Evolutionary conservation across 177 flowering plant species (phyloP).

Genomic region (Vitis hybrid): DNA sequence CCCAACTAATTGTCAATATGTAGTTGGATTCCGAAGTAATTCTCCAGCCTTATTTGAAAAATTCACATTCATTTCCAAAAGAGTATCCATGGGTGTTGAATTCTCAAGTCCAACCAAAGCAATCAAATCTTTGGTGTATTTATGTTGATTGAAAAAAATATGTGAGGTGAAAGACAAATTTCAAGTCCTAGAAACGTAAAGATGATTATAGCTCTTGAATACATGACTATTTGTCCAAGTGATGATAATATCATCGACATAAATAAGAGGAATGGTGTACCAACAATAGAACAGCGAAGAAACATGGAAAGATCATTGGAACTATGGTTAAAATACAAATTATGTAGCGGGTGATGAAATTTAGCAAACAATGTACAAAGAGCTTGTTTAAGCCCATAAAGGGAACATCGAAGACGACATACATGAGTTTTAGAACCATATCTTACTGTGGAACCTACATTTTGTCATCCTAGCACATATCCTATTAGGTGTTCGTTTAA

Average conservation of each 20-base stretch:
- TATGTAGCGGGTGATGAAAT: neutral
- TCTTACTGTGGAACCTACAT: too few relatives aligned
- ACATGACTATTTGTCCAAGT: neutral
- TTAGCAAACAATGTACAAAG: constrained; percentile 15
- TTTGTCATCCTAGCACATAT: too few relatives aligned
- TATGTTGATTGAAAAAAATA: neutral
- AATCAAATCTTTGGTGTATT: neutral
- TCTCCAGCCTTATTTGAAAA: neutral
- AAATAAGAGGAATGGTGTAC: neutral
- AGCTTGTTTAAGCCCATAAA: constrained; percentile 4
- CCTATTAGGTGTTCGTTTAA: too few relatives aligned
- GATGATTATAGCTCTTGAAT: neutral
- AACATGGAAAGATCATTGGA: constrained; percentile 12
- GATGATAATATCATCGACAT: constrained; percentile 6
- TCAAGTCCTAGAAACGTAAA: neutral
- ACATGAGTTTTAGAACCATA: neutral
- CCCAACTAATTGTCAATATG: constrained; percentile 5
- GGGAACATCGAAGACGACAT: neutral
- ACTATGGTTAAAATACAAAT: constrained; percentile 6
- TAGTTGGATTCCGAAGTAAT: neutral
- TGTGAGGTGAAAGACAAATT: neutral
- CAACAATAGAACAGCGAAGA: neutral
- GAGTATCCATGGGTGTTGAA: neutral
- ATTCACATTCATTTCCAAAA: constrained; percentile 6
- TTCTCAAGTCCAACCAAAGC: neutral